A percentile compares a stretch with the other conserved stretches of the same genome.
Evolutionary conservation across 345 rosid genomes (phyloP).

Genomic region (Heritiera littoralis): DNA sequence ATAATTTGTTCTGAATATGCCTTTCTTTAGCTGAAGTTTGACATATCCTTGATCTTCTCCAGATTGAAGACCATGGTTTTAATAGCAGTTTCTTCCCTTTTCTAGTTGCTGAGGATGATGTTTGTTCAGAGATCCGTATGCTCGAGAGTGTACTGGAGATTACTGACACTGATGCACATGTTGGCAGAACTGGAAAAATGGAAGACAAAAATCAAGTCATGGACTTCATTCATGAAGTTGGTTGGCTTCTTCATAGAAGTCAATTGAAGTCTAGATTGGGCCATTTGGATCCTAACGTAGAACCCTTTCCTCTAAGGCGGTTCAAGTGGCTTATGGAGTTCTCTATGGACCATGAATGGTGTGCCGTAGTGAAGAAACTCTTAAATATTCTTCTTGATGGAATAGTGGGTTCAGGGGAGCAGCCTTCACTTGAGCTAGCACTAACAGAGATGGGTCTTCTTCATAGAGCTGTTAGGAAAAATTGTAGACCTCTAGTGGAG

Average conservation of each 20-base stretch:
- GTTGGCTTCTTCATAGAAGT: conserved; percentile 95
- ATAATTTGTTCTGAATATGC: conserved; percentile 9
- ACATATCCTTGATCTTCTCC: conserved; percentile 37
- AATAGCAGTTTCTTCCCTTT: conserved; percentile 95
- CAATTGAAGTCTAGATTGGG: conserved; percentile 62
- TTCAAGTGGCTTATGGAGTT: conserved; percentile 93
- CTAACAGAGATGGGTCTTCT: conserved; percentile 82
- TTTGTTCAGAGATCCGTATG: conserved; percentile 82
- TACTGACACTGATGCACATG: conserved; percentile 49
- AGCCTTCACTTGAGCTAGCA: conserved; percentile 49
- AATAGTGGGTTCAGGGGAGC: conserved; percentile 60
- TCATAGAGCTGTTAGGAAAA: conserved; percentile 94
- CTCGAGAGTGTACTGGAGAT: conserved; percentile 73
- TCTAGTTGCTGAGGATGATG: conserved; percentile 80
- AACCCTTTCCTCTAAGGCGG: conserved; percentile 63
- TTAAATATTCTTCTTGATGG: conserved; percentile 69
- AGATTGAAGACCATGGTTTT: conserved; percentile 90
- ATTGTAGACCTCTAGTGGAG: conserved; percentile 73
- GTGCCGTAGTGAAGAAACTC: conserved; percentile 86
- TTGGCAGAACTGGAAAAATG: conserved; percentile 30
- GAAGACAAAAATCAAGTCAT: conserved; percentile 70
- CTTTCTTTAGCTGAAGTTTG: conserved; percentile 17
- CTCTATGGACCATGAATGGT: conserved; percentile 97
- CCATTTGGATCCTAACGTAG: conserved; percentile 58
- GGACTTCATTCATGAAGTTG: conserved; percentile 94